phyloP scores from a whole-genome alignment of 805 yeast genomes.

The Tetrapisispora taiwanensis region DNA sequence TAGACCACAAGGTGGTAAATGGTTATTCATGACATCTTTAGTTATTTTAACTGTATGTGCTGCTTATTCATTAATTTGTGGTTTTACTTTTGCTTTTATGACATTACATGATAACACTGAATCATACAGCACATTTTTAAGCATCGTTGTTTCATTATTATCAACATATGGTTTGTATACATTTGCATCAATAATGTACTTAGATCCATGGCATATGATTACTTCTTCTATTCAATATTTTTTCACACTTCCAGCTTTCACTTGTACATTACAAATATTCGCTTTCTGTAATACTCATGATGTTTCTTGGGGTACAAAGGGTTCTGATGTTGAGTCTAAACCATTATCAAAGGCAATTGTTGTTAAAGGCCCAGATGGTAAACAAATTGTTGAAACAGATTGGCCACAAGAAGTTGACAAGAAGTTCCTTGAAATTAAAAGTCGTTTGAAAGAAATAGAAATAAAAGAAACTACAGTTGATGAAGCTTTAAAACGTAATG shows the following conservation, averaged over 20 bases:
- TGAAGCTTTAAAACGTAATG: constrained; percentile 40
- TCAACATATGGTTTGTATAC: constrained; percentile 89
- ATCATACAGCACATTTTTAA: constrained; percentile 46
- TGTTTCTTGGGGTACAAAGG: constrained; percentile 98
- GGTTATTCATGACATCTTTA: constrained; percentile 63
- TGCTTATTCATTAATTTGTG: constrained; percentile 68
- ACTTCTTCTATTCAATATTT: constrained; percentile 85
- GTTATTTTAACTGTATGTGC: constrained; percentile 69
- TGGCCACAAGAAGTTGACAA: constrained; percentile 34
- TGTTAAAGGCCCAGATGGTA: constrained; percentile 70
- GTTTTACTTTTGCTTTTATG: constrained; percentile 63
- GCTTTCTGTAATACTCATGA: constrained; percentile 98
- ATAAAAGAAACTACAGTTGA: constrained; percentile 22
- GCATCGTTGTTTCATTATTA: constrained; percentile 71
- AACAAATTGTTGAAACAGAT: constrained; percentile 60
- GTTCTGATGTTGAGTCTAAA: constrained; percentile 66
- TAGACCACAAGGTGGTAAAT: constrained; percentile 91
- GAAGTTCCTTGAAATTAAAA: constrained; percentile 29
- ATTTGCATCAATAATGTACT: constrained; percentile 68
- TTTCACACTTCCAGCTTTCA: constrained; percentile 79
- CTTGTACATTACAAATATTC: constrained; percentile 86
- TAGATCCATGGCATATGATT: constrained; percentile 95
- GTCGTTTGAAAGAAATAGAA: constrained; percentile 30
- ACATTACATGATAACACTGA: constrained; percentile 35
- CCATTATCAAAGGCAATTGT: constrained; percentile 75